These are phyloP conservation scores for Postia placenta DNA, from an alignment of 768 basidiomycete genomes.

Conservation along the genomic window DNA sequence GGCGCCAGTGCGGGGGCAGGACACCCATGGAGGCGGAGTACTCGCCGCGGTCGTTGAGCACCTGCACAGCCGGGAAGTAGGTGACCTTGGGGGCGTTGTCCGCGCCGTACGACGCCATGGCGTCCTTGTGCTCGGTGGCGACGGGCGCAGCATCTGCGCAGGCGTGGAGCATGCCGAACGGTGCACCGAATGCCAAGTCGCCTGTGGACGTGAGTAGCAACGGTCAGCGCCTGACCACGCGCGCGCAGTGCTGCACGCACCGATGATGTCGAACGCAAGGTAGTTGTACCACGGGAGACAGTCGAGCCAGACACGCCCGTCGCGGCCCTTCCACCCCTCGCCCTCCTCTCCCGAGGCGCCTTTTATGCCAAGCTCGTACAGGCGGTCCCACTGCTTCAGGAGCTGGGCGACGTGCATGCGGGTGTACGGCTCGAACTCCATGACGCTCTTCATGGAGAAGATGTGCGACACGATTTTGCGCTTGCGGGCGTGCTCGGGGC, in stretches of 20 bases:
- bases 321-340: conserved; percentile 51
- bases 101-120: conserved; percentile 53
- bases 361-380: conserved; percentile 50
- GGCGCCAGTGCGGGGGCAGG: conserved; percentile 66
- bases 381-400: conserved; percentile 69
- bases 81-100: conserved; percentile 30
- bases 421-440: conserved; percentile 85
- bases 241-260: conserved; percentile 21
- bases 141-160: conserved; percentile 70
- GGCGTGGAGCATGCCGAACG: conserved; percentile 83
- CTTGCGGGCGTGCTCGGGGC: conserved; percentile 77
- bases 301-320: conserved; percentile 68
- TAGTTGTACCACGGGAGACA: conserved; percentile 67
- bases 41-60: conserved; percentile 85
- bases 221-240: conserved; percentile 7
- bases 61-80: conserved; percentile 74
- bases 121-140: conserved; percentile 47
- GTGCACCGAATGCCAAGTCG: conserved; percentile 80
- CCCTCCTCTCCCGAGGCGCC: conserved; percentile 54
- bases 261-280: conserved; percentile 74
- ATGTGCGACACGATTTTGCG: conserved; percentile 88
- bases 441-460: conserved; percentile 78
- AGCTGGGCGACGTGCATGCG: conserved; percentile 56
- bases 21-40: conserved; percentile 81
- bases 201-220: conserved; percentile 50